Percentiles rank a stretch among this genome's conserved stretches.
Evolutionary conservation across 257 asterid genomes (phyloP).

Genomic region (Jacaranda copaia): DNA sequence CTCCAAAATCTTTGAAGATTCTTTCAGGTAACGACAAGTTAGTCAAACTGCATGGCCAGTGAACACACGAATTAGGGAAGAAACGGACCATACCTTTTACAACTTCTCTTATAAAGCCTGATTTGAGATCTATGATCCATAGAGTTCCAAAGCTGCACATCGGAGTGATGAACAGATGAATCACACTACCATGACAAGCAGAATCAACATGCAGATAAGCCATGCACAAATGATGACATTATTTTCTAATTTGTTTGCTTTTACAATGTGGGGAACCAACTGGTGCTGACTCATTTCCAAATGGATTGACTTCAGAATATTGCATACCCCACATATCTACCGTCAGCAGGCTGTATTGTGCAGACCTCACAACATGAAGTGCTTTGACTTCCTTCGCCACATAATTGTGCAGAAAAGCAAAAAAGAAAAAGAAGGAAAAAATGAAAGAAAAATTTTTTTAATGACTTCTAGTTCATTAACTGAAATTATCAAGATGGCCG

Average conservation of each 20-base stretch:
- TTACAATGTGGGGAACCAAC: neutral
- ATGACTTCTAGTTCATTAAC: neutral
- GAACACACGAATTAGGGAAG: slow-evolving; percentile 24
- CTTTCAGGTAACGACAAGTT: slow-evolving; percentile 55
- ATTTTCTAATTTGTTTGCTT: neutral
- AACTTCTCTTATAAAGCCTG: slow-evolving; percentile 68
- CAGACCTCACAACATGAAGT: neutral
- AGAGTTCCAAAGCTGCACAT: slow-evolving; percentile 76
- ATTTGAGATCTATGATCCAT: slow-evolving; percentile 78
- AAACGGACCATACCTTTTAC: slow-evolving; percentile 64
- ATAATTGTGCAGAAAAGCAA: neutral
- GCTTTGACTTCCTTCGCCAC: neutral
- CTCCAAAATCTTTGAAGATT: slow-evolving; percentile 80
- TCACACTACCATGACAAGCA: slow-evolving; percentile 7
- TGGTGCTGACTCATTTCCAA: slow-evolving; percentile 4
- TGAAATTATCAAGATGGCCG: neutral
- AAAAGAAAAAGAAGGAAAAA: too few species aligned
- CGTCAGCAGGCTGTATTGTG: neutral
- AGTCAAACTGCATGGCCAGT: slow-evolving; percentile 39
- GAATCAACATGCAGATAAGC: slow-evolving; percentile 29
- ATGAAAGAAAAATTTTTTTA: too few species aligned
- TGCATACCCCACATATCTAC: neutral
- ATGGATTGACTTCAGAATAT: slow-evolving; percentile 8
- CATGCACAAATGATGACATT: neutral
- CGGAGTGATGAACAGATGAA: slow-evolving; percentile 32